Evolutionary conservation across 148 eudicot genomes (phyloP), one percentile per base, ranked within the genome.

Genomic region (Chenopodium album): DNA sequence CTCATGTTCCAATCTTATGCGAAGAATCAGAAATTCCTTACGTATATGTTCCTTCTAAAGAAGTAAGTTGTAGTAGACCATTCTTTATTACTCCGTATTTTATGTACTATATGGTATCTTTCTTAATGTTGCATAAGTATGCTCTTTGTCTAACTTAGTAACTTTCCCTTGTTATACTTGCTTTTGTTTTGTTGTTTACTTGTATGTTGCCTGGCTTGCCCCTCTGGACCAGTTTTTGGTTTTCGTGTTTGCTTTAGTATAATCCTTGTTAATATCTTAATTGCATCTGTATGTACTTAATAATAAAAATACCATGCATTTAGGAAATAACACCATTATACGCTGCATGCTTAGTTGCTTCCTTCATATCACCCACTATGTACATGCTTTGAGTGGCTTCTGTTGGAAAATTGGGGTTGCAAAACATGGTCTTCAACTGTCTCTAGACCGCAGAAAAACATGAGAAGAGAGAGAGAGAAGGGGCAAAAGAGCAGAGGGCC

Each of bases 1-100:
- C 99, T 70, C 98, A 97, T 76, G 89, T 96, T 79, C 99, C 99
- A 63, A 86, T 96, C 78, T 80, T 96, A 69, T 96, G 99, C 60
- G 99, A 96, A 80, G 99, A 96, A 78, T 86, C 94, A 66, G 93
- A 96, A 0, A 90, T 96, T 60, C 99, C 99, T 5, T 96, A 96
- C 84, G 72, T 94, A 41, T 96, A 96, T 54, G 97, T 96, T 59
- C 79, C 94, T 44, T 90, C 99, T 0, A 96, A 94, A 89, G 98
- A 94, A 88, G 99, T 94, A 87, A 88, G 97, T 75, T 64, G 1
- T n/a, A 50, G 66, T 47, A n/a, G 17, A 50, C 76, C 78, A 0
- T 81, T 28, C 32, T 31, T 14, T 68, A 5, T 8, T 52, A 48
- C 10, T 7, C 8, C 0, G 5, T 46, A 14, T 37, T 13, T 34